These are phyloP conservation scores for Multifurca ochricompacta DNA, from an alignment of 768 basidiomycete species.

Conservation along the genomic window DNA sequence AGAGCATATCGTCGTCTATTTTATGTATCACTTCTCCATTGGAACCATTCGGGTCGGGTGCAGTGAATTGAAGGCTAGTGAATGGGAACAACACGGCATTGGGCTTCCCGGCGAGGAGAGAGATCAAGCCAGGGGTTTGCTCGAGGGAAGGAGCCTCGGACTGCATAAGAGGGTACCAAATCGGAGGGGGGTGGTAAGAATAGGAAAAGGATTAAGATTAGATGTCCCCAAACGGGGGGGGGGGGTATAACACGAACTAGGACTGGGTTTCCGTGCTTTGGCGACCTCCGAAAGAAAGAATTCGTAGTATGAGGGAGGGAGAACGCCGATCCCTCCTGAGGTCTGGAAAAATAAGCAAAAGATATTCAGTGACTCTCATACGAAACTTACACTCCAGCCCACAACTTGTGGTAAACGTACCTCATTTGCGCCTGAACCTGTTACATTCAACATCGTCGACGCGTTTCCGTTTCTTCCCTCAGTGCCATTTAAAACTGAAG, in stretches of 20 bases:
- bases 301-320: constrained; percentile 49
- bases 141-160: constrained; percentile 77
- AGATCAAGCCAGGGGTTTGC: constrained; percentile 66
- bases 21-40: constrained; percentile 40
- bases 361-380: no score
- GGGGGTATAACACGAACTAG: constrained; percentile 38
- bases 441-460: no score
- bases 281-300: constrained; percentile 55
- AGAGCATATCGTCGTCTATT: constrained; percentile 53
- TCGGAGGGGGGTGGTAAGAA: background rate
- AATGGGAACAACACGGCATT: constrained; percentile 90
- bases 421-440: no score
- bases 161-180: constrained; percentile 25
- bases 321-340: constrained; percentile 17
- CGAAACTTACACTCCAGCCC: no score
- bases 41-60: constrained; percentile 41
- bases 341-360: background rate
- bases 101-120: constrained; percentile 85
- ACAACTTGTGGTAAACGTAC: no score
- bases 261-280: constrained; percentile 47
- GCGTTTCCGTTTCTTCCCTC: no score
- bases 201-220: background rate
- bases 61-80: constrained; percentile 62
- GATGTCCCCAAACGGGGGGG: background rate
- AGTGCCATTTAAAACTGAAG: no score